phyloP scores from a whole-genome alignment of 164 flowering plant genomes.

The Platanus orientalis region DNA sequence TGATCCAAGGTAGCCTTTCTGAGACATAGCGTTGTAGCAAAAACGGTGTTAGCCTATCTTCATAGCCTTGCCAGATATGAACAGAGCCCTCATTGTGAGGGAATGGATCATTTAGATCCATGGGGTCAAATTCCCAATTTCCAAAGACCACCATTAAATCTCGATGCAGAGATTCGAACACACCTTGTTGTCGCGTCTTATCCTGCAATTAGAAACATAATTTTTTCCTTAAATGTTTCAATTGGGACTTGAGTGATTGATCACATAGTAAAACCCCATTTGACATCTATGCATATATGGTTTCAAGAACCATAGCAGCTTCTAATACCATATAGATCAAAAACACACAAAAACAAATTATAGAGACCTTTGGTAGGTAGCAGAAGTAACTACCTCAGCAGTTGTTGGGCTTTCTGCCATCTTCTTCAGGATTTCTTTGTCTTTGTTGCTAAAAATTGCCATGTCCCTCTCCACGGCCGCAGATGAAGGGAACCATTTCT shows the following conservation, averaged over 20 bases:
- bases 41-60: slow-evolving; percentile 30
- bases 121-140: slow-evolving; percentile 38
- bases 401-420: slow-evolving; percentile 7
- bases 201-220: slow-evolving; percentile 14
- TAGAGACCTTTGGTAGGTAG: background rate
- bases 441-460: slow-evolving; percentile 19
- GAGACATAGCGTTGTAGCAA: slow-evolving; percentile 24
- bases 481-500: slow-evolving; percentile 38
- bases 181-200: slow-evolving; percentile 12
- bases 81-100: slow-evolving; percentile 21
- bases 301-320: too few species aligned
- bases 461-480: slow-evolving; percentile 15
- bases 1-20: slow-evolving; percentile 37
- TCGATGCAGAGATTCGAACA: slow-evolving; percentile 11
- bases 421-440: slow-evolving; percentile 15
- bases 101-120: slow-evolving; percentile 31
- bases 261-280: too few species aligned
- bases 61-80: slow-evolving; percentile 37
- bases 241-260: background rate
- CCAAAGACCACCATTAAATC: slow-evolving; percentile 19
- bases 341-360: background rate
- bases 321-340: too few species aligned
- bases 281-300: background rate
- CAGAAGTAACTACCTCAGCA: slow-evolving; percentile 12
- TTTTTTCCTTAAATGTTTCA: background rate